Conservation (phyloP, 306 rosid genomes). For the Clitoria ternatea region DNA sequence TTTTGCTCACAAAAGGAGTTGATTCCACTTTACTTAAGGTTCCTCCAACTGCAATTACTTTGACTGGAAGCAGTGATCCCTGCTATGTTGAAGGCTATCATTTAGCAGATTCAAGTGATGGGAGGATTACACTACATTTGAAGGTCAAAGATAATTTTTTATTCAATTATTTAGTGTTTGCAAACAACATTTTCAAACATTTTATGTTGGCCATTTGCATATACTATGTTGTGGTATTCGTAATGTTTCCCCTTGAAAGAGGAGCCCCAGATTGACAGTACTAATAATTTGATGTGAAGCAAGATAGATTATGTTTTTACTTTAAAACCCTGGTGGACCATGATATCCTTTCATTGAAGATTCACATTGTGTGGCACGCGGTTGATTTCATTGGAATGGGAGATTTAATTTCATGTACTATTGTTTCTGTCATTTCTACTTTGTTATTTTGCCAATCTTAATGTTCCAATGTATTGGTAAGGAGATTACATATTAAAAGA, state of each 20-base stretch:
- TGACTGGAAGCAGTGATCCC: conserved; percentile 98
- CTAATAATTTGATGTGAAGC: neutral
- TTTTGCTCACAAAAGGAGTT: conserved; percentile 84
- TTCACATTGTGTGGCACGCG: neutral
- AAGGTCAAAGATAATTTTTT: conserved; percentile 52
- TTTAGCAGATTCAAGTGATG: conserved; percentile 90
- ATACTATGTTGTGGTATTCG: neutral
- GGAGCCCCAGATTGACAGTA: neutral
- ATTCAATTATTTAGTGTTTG: neutral
- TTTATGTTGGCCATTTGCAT: conserved; percentile 8
- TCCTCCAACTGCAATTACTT: conserved; percentile 93
- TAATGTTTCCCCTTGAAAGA: neutral
- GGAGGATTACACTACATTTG: conserved; percentile 85
- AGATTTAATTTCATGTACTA: neutral
- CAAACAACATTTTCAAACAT: neutral
- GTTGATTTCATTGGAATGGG: neutral
- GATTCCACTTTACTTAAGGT: conserved; percentile 88
- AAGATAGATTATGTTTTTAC: neutral
- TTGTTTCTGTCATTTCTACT: neutral
- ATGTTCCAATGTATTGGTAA: conserved; percentile 7
- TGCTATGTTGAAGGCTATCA: conserved; percentile 98
- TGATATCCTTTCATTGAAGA: conserved; percentile 2
- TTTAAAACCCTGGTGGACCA: neutral
- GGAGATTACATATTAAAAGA: neutral
- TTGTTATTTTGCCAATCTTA: conserved; percentile 2